Evolutionary conservation across 1,139 yeast genomes (phyloP).

Genomic region (Candida sojae): DNA sequence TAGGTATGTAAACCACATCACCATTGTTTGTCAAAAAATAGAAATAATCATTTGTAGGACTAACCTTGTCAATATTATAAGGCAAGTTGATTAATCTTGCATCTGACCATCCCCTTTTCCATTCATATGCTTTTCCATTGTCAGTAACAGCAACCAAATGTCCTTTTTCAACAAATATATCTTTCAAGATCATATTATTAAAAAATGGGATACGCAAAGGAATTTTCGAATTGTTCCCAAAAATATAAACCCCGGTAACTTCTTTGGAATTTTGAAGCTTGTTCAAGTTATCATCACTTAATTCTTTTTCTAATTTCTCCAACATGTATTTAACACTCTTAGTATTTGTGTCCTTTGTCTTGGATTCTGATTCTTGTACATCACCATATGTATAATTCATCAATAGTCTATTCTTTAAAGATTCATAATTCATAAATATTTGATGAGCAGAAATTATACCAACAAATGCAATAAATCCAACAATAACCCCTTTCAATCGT

Average conservation of each 20-base stretch:
- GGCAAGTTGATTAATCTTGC: slow-evolving; percentile 36
- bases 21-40: slow-evolving; percentile 61
- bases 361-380: slow-evolving; percentile 25
- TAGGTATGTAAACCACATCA: slow-evolving; percentile 54
- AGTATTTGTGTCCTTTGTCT: slow-evolving; percentile 32
- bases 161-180: slow-evolving; percentile 53
- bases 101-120: slow-evolving; percentile 45
- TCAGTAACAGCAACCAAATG: slow-evolving; percentile 63
- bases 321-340: slow-evolving; percentile 26
- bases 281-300: slow-evolving; percentile 28
- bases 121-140: slow-evolving; percentile 75
- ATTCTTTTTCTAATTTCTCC: slow-evolving; percentile 29
- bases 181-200: slow-evolving; percentile 59
- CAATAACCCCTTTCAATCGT: slow-evolving; percentile 35
- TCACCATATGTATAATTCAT: slow-evolving; percentile 32
- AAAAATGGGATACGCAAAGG: slow-evolving; percentile 68
- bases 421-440: slow-evolving; percentile 42
- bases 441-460: slow-evolving; percentile 41
- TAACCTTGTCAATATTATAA: slow-evolving; percentile 49
- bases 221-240: slow-evolving; percentile 41
- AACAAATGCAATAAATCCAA: slow-evolving; percentile 33
- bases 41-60: slow-evolving; percentile 54
- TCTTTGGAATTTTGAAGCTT: slow-evolving; percentile 26
- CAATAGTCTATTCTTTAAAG: slow-evolving; percentile 22
- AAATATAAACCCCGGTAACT: slow-evolving; percentile 38